Evolutionary conservation across 139 green algal species (phyloP).

Genomic region (Tetradesmus obliquus): DNA sequence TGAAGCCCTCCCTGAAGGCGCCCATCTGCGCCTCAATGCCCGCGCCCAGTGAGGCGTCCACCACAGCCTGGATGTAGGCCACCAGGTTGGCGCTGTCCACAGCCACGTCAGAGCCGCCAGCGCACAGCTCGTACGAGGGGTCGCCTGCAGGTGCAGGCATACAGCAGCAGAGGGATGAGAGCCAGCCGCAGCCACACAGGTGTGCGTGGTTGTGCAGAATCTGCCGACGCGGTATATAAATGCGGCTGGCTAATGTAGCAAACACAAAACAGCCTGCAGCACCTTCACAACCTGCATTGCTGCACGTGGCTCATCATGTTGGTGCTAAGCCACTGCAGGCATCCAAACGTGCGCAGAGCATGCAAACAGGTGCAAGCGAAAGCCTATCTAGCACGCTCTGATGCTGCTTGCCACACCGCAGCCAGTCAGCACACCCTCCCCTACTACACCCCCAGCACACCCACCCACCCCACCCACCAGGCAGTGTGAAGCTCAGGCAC

Average conservation of each 20-base stretch:
- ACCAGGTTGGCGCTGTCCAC: slow-evolving; percentile 80
- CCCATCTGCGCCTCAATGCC: slow-evolving; percentile 85
- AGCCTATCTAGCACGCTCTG: too few species aligned
- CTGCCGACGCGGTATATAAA: too few species aligned
- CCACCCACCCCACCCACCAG: slow-evolving; percentile 61
- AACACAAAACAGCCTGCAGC: too few species aligned
- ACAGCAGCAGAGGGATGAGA: not conserved
- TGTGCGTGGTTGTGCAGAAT: not conserved
- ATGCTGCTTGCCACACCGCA: too few species aligned
- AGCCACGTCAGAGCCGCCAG: slow-evolving; percentile 67
- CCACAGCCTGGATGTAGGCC: slow-evolving; percentile 87
- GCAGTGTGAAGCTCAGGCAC: slow-evolving; percentile 95
- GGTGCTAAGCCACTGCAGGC: not conserved
- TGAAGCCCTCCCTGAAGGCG: slow-evolving; percentile 90
- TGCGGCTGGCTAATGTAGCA: too few species aligned
- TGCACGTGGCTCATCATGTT: too few species aligned
- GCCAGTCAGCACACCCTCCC: too few species aligned
- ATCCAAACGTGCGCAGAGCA: too few species aligned
- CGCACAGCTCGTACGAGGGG: slow-evolving; percentile 77
- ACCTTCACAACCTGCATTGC: too few species aligned
- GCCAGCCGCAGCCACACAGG: not conserved
- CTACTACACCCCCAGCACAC: too few species aligned
- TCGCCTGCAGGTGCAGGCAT: slow-evolving; percentile 54
- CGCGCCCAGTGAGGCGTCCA: slow-evolving; percentile 85
- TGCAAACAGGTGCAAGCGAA: too few species aligned